Base-by-base conservation (phyloP, 2,329 filamentous ascomycete genomes). In the Drechmeria coniospora region DNA sequence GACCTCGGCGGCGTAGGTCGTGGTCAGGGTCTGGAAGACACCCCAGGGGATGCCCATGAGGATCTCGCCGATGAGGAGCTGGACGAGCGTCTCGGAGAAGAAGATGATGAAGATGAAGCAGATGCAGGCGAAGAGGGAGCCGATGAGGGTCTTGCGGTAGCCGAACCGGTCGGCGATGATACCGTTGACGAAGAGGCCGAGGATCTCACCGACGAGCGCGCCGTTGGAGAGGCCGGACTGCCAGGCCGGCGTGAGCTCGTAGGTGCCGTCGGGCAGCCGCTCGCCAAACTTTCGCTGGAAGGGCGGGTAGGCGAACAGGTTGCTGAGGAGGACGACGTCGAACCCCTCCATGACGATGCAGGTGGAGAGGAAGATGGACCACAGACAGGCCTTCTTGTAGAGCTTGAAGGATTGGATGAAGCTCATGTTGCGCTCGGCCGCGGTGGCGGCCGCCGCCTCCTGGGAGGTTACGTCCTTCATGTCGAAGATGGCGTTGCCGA, bases 211-310 rank as follows among this genome's bases (percentile, higher is more conserved):
- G 3, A 54, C 53, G 5, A 57, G 49, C 0, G 57, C 52, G 8
- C 56, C 64, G 24, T 65, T 66, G 23, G 51, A 54, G 4, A 70
- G 45, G 6, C 56, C 63, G 3, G 62, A 54, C 40, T 68, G 65
- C 66, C 66, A 70, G 1, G 55, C 46, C 2, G 60, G 58, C 1
- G 58, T 55, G 26, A 70, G 43, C 32, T 65, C 46, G 32, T 64
- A 64, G 1, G 36, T 45, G 1, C 53, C 58, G 16, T 59, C 40
- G 1, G 44, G 34, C 9, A 46, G 40, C 6, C 38, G 28, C 0
- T 40, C 34, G 7, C 60, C 60, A 30, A 58, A 66, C 28, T 46
- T 53, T 32, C 36, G 45, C 23, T 47, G 46, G 33, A 53, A 62
- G 12, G 40, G 51, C 1, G 39, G 52, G 36, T 55, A 57, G 11